These are phyloP conservation scores for Debaryomyces subglobosus DNA, from an alignment of 1,139 yeast species.

Conservation along the genomic window DNA sequence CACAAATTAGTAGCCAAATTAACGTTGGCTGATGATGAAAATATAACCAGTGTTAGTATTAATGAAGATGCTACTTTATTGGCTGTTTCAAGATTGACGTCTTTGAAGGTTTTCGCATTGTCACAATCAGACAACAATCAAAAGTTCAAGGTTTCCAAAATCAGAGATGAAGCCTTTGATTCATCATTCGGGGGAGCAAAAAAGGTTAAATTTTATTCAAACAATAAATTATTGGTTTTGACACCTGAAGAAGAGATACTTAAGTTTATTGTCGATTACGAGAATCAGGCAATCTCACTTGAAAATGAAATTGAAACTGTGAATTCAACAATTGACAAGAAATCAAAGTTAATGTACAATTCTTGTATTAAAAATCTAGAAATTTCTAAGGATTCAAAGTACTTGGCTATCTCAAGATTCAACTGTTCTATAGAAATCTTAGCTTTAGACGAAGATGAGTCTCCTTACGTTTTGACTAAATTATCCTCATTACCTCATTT, in stretches of 20 bases:
- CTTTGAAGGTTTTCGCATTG: conserved; percentile 70
- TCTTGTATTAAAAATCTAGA: conserved; percentile 54
- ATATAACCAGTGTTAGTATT: conserved; percentile 70
- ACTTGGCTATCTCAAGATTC: conserved; percentile 59
- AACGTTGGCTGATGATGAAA: conserved; percentile 75
- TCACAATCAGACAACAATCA: conserved; percentile 32
- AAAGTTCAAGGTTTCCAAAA: conserved; percentile 54
- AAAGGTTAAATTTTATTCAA: conserved; percentile 46
- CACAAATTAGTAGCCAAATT: conserved; percentile 65
- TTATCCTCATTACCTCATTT: conserved; percentile 65
- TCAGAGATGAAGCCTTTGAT: conserved; percentile 54
- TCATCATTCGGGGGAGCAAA: conserved; percentile 58
- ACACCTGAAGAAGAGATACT: conserved; percentile 70
- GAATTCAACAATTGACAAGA: conserved; percentile 19
- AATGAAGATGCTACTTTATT: conserved; percentile 67
- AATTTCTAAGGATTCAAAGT: conserved; percentile 46
- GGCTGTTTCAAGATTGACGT: conserved; percentile 70
- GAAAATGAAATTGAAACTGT: conserved; percentile 47
- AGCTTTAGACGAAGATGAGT: conserved; percentile 23
- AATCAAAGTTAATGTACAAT: conserved; percentile 32
- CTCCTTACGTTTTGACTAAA: conserved; percentile 43
- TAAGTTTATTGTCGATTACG: conserved; percentile 43
- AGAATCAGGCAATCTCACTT: conserved; percentile 27
- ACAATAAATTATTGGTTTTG: conserved; percentile 53
- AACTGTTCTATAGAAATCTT: conserved; percentile 68